These are phyloP conservation scores for Hamigera avellanea DNA, from an alignment of 495 filamentous ascomycete species.

Conservation along the genomic window DNA sequence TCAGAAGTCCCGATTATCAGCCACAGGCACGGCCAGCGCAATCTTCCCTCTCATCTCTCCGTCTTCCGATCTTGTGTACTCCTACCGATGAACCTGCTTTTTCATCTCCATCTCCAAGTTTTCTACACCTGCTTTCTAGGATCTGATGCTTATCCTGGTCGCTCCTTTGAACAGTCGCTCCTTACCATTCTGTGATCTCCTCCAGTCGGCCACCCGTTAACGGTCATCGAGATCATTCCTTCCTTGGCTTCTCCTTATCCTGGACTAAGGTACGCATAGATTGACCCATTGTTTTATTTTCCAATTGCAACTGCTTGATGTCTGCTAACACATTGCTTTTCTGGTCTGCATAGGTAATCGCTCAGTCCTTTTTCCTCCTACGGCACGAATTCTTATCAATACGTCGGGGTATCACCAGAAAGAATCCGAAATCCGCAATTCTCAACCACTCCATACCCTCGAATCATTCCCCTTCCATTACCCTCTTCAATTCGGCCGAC, in stretches of 20 bases:
- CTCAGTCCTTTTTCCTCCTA: no score
- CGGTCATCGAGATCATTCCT: not conserved
- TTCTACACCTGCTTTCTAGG: not conserved
- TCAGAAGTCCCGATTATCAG: not conserved
- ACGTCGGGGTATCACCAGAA: no score
- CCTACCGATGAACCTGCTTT: not conserved
- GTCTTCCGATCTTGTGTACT: slow-evolving; percentile 3
- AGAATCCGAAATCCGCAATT: not conserved
- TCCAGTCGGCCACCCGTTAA: no score
- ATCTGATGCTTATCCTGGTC: not conserved
- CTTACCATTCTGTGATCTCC: not conserved
- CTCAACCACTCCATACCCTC: not conserved
- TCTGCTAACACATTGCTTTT: no score
- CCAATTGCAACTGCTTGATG: no score
- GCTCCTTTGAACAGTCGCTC: not conserved
- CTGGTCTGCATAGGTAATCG: no score
- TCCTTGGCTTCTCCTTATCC: not conserved
- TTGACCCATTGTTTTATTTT: no score
- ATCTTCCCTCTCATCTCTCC: not conserved
- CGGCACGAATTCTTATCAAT: no score
- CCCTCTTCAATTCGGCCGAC: slow-evolving; percentile 21
- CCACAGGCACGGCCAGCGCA: not conserved
- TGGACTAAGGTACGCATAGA: no score
- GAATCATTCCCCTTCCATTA: not conserved
- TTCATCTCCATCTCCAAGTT: not conserved